Evolutionary conservation across 805 yeast species (phyloP), one percentile per base, ranked within the genome.

Genomic region (Yarrowia porcina): DNA sequence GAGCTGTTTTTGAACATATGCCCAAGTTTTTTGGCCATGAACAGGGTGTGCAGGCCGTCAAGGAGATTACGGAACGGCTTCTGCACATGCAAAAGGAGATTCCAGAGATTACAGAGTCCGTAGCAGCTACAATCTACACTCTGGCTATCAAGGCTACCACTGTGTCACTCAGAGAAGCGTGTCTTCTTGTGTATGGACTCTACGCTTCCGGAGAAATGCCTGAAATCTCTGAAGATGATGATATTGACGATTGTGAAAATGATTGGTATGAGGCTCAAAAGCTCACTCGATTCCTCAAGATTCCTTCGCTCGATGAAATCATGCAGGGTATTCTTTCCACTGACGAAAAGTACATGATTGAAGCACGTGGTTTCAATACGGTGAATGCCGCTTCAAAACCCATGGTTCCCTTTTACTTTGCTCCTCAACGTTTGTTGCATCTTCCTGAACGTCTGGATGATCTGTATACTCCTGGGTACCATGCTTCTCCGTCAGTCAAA

Each of bases 361-460:
- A 50, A 33, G 32, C 59, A 3, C 36, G 42, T 1, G 45, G 30
- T 7, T 56, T 56, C 49, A 38, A 56, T 49, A 39, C 45, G 39
- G 21, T 39, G 23, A 41, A 28, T 10, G 28, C 27, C 11, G 42
- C 30, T 12, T 64, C 38, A 17, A 20, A 25, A 50, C 39, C 49
- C 64, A 62, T 61, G 25, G 35, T 15, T 12, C 54, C 30, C 15
- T 17, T 17, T 27, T 59, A 23, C 18, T 38, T 36, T 9, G 59
- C 50, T 20, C 57, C 50, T 13, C 56, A 59, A 35, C 33, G 30
- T 1, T 35, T 59, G 1, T 77, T 88, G 21, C 77, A 80, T 32
- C 77, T 91, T 17, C 97, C 97, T 0, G 72, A 75, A 2, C 79
- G 88, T 57, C 73, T 90, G 65, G 92, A 88, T 70, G 78, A 76